Percentiles rank a stretch among this genome's conserved stretches.
Conservation (phyloP, 192 early-diverging fungal genomes). For the Rhizophagus sp. region DNA sequence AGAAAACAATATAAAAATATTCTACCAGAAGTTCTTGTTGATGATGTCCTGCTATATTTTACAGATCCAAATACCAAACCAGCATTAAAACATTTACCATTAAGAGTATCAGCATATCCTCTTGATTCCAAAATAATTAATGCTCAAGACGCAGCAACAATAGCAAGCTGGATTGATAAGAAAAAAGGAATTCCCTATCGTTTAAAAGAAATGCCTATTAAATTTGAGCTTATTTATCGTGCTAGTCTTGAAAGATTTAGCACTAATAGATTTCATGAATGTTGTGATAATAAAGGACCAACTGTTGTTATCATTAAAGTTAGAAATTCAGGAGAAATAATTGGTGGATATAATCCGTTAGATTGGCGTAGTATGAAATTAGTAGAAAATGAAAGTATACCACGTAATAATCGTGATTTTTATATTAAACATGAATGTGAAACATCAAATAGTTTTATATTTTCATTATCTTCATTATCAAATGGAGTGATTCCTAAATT, state of each 20-base stretch:
- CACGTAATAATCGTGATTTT: too few species aligned
- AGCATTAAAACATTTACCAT: not conserved
- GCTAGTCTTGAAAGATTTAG: not conserved
- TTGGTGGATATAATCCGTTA: conserved; percentile 7
- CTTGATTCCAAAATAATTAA: not conserved
- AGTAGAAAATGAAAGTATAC: too few species aligned
- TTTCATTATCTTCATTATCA: not conserved
- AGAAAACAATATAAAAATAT: too few species aligned
- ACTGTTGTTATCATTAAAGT: not conserved
- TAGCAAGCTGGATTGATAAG: conserved; percentile 10
- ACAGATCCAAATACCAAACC: not conserved
- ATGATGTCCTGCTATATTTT: not conserved
- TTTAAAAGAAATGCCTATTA: not conserved
- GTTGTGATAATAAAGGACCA: not conserved
- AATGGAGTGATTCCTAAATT: not conserved
- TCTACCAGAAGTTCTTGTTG: not conserved
- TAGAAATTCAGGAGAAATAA: not conserved
- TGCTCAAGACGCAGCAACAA: not conserved
- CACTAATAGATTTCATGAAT: not conserved
- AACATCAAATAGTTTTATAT: not conserved
- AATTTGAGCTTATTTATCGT: conserved; percentile 4
- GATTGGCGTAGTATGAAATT: not conserved
- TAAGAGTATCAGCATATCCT: not conserved
- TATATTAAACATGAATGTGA: not conserved
- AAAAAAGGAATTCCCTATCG: not conserved